Conservation (phyloP, 2,329 filamentous ascomycete species). For the Verticillium isaacii region DNA sequence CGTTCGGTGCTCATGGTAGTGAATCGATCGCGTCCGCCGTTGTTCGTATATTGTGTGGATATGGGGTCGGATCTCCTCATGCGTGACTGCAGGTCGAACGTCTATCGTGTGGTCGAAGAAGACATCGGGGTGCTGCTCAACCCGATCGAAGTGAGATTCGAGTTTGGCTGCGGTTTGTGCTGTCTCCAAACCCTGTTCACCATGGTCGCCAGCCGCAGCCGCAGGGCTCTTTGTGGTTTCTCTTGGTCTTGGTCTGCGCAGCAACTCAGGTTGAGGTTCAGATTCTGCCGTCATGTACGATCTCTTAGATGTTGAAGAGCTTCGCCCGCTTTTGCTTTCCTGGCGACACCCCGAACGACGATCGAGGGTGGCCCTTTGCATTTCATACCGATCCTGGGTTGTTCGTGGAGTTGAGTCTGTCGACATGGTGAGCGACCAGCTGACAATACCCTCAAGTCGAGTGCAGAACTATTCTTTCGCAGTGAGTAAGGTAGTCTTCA, state of each 20-base stretch:
- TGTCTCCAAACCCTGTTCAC: no score
- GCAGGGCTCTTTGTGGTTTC: no score
- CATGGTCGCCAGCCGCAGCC: no score
- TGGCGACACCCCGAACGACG: neutral
- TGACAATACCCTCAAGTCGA: no score
- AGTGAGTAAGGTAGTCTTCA: no score
- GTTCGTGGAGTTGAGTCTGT: neutral
- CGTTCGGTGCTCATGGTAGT: neutral
- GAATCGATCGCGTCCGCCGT: neutral
- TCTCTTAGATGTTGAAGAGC: neutral
- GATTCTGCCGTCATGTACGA: neutral
- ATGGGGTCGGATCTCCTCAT: neutral
- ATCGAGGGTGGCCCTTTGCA: neutral
- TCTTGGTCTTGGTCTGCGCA: no score
- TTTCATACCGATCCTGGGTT: neutral
- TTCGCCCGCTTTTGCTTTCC: neutral
- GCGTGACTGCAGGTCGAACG: neutral
- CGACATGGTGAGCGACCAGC: neutral
- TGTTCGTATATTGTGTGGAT: neutral
- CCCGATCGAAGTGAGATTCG: neutral
- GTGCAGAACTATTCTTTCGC: no score
- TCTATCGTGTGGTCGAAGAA: neutral
- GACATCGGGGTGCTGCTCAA: neutral
- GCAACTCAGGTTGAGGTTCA: neutral
- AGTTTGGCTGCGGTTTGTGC: no score